phyloP scores from a whole-genome alignment of 1,284 basidiomycete genomes.

The Trichosporon asahii region DNA sequence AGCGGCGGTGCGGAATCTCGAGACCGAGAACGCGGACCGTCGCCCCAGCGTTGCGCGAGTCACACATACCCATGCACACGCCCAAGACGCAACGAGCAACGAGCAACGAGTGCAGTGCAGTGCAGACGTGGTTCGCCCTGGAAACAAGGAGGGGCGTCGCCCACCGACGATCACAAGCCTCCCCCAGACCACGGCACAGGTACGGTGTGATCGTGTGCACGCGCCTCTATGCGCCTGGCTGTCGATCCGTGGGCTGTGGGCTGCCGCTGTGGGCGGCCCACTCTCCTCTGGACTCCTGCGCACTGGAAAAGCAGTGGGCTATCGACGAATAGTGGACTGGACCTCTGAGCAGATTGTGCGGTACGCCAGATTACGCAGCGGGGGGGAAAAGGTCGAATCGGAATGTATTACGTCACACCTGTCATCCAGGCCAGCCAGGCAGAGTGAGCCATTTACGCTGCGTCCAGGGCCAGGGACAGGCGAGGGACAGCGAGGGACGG shows the following conservation, averaged over 20 bases:
- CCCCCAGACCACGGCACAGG: neutral
- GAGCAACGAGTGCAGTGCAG: too few species aligned
- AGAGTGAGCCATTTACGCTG: neutral
- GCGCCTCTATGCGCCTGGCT: too few species aligned
- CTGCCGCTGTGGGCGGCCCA: too few species aligned
- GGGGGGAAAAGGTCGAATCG: neutral
- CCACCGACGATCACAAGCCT: neutral
- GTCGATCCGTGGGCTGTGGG: neutral
- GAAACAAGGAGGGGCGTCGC: too few species aligned
- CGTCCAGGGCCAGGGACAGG: neutral
- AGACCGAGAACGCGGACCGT: neutral
- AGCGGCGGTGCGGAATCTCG: neutral
- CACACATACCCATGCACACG: too few species aligned
- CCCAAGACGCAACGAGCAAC: too few species aligned
- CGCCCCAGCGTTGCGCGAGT: too few species aligned
- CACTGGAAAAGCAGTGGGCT: neutral
- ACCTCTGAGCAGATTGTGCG: conserved; percentile 1
- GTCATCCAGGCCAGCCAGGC: neutral
- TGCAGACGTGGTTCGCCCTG: too few species aligned
- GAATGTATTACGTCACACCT: conserved; percentile 5
- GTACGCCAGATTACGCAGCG: too few species aligned
- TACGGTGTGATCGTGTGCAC: neutral
- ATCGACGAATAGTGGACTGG: neutral
- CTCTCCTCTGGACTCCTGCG: too few species aligned
- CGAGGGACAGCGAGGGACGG: neutral